Base-by-base conservation (phyloP, 2,329 filamentous ascomycete species). In the Stagonosporopsis rhizophila region DNA sequence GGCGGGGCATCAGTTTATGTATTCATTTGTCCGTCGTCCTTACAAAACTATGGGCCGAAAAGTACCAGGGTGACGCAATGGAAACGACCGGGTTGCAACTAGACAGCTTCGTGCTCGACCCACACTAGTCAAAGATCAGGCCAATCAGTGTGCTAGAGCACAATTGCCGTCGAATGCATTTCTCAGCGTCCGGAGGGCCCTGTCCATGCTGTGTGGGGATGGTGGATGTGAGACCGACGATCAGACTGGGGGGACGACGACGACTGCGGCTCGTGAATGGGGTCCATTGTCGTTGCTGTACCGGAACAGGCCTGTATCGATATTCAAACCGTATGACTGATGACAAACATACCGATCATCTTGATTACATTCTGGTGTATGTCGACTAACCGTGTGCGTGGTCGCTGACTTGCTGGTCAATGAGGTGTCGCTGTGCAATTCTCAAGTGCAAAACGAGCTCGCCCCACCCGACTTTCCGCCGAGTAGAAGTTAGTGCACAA, bases 1-100 rank as follows among this genome's bases (percentile, higher is more conserved):
- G 25, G 53, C 42, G 48, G 42, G 47, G 42, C 32, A 20, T 23
- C 7, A 8, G n/a, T 58, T 61, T 59, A 55, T 56, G 44, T 56
- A 59, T 59, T 9, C 38, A 47, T 32, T 40, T 38, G 49, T 15
- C 32, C 32, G 44, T 41, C 44, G 48, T 46, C 42, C 38, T 55
- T 46, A 59, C 61, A 52, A 49, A 23, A 45, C 17, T 57, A 62
- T 60, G 61, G 65, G 56, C 53, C 59, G 20, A 17, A n/a, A 46
- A 44, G 27, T 41, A 39, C 44, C 38, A 45, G 44, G 44, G 23
- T 25, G 23, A 27, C 9, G 25, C 25, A 27, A 5, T 9, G 25
- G 9, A 27, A 27, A 9, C 25, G 25, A 27, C 25, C 25, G n/a
- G n/a, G n/a, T n/a, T n/a, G n/a, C n/a, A n/a, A n/a, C n/a, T n/a